These are phyloP conservation scores for Dalbergia cochinchinensis DNA, from an alignment of 306 rosid species.

Conservation along the genomic window DNA sequence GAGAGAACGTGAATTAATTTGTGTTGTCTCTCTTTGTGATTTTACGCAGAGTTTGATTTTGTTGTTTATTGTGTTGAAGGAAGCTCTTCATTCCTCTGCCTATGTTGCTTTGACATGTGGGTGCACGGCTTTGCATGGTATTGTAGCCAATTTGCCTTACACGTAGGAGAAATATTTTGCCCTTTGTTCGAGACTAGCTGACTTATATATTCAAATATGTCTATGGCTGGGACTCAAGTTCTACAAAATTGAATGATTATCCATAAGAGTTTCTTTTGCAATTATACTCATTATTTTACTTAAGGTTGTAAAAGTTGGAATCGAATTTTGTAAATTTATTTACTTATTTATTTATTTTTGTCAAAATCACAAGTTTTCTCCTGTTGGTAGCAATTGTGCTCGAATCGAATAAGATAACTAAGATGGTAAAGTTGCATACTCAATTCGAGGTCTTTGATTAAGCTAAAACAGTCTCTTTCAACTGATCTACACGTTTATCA, in stretches of 20 bases:
- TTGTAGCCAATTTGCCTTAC: neutral
- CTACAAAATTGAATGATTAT: neutral
- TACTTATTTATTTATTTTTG: no score
- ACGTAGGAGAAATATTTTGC: neutral
- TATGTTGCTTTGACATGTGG: conserved; percentile 45
- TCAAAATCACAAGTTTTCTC: no score
- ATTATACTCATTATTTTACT: neutral
- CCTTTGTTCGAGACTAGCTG: neutral
- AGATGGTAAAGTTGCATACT: no score
- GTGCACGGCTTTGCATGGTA: conserved; percentile 34
- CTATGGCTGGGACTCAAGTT: conserved; percentile 16
- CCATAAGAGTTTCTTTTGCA: no score
- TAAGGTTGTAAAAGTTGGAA: neutral
- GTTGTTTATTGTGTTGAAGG: conserved; percentile 30
- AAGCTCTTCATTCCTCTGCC: conserved; percentile 28
- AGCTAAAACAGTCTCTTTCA: no score
- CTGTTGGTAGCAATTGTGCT: no score
- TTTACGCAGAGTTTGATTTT: conserved; percentile 39
- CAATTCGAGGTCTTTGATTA: no score
- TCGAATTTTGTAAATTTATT: neutral
- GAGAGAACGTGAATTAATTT: conserved; percentile 23
- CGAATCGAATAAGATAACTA: no score
- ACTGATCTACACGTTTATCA: no score
- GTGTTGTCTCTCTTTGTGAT: conserved; percentile 27
- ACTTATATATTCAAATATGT: neutral